Evolutionary conservation across 371 early-diverging fungal genomes (phyloP).

Genomic region (Lichtheimia hyalospora): DNA sequence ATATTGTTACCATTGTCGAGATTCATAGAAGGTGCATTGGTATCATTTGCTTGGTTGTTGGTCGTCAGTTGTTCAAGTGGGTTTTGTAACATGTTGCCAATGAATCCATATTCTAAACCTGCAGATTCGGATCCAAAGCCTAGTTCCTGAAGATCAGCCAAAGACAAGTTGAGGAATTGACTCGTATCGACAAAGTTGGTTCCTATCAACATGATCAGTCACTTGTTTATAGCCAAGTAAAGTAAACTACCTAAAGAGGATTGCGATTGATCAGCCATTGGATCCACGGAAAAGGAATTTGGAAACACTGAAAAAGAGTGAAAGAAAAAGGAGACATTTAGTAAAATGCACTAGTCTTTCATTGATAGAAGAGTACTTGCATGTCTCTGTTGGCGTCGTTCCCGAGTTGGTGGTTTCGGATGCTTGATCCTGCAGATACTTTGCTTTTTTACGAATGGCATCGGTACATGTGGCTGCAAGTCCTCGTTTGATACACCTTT

Average conservation of each 20-base stretch:
- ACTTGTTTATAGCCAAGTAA: not conserved
- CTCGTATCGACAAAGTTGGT: slow-evolving; percentile 14
- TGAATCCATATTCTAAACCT: slow-evolving; percentile 43
- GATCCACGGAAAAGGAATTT: slow-evolving; percentile 2
- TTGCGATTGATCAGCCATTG: slow-evolving; percentile 3
- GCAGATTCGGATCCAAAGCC: slow-evolving; percentile 46
- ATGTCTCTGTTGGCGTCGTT: not conserved
- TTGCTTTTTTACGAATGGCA: slow-evolving; percentile 78
- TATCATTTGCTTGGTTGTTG: slow-evolving; percentile 4
- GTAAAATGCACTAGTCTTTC: not conserved
- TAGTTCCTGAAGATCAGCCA: slow-evolving; percentile 25
- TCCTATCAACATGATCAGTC: not conserved
- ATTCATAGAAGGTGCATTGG: slow-evolving; percentile 11
- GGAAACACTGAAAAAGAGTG: slow-evolving; percentile 1
- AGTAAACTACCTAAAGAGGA: not conserved
- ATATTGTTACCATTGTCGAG: not conserved
- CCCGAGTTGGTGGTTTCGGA: slow-evolving; percentile 3
- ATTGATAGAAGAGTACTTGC: not conserved
- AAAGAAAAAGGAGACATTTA: not conserved
- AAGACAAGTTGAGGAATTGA: slow-evolving; percentile 29
- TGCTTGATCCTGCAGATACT: slow-evolving; percentile 65
- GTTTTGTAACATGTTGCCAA: slow-evolving; percentile 39
- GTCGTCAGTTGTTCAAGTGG: slow-evolving; percentile 21
- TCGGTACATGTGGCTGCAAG: slow-evolving; percentile 75
- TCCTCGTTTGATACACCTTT: slow-evolving; percentile 79